phyloP scores from a whole-genome alignment of 805 yeast genomes.

The Crinitomyces ghanaensis region DNA sequence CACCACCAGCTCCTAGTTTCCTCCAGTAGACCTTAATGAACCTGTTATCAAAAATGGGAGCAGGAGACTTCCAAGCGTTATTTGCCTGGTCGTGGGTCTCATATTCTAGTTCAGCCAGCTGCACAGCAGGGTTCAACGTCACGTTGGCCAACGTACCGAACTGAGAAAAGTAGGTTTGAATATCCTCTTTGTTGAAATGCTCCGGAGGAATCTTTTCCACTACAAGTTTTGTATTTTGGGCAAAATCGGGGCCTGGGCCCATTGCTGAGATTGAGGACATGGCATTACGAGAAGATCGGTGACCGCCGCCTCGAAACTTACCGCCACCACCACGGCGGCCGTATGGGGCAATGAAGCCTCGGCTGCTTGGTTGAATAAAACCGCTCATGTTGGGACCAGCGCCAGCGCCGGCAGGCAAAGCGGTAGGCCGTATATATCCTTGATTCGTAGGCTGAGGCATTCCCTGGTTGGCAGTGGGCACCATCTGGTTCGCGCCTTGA shows the following conservation, averaged over 20 bases:
- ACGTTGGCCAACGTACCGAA: constrained; percentile 31
- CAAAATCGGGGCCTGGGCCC: constrained; percentile 19
- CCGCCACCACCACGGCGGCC: constrained; percentile 12
- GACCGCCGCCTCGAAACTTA: constrained; percentile 7
- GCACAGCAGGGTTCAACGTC: constrained; percentile 18
- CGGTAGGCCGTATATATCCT: no score
- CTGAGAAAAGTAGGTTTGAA: constrained; percentile 29
- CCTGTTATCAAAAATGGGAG: constrained; percentile 37
- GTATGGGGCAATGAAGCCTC: no score
- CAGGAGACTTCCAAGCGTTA: constrained; percentile 34
- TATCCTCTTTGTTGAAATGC: constrained; percentile 25
- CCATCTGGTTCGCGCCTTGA: no score
- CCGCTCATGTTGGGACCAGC: no score
- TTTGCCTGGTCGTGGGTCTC: constrained; percentile 29
- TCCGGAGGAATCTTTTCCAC: constrained; percentile 36
- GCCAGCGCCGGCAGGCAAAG: no score
- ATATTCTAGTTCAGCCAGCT: constrained; percentile 32
- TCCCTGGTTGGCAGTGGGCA: no score
- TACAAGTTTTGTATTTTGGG: constrained; percentile 25
- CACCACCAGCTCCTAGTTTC: constrained; percentile 6
- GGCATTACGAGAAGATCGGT: constrained; percentile 5
- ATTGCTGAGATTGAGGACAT: constrained; percentile 10
- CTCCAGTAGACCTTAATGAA: constrained; percentile 38
- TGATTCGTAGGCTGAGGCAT: no score
- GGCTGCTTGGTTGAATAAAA: no score